These are phyloP conservation scores for Mycena indigotica DNA, from an alignment of 768 basidiomycete species.

Conservation along the genomic window DNA sequence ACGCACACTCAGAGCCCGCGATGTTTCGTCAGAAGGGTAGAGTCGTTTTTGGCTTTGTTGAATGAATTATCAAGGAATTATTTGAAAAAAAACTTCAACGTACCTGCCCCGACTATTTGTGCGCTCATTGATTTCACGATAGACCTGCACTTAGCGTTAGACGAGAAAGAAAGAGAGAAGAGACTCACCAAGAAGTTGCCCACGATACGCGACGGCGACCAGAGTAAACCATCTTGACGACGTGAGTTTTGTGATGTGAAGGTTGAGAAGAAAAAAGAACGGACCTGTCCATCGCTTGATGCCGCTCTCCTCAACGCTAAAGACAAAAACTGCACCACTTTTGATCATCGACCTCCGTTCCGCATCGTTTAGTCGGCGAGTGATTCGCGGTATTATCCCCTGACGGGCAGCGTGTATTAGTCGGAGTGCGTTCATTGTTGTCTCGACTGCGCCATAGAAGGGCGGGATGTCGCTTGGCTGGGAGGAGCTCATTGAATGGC, in stretches of 20 bases:
- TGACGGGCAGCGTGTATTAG: constrained; percentile 70
- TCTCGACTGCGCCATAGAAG: constrained; percentile 80
- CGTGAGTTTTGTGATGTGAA: constrained; percentile 12
- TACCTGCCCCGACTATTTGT: constrained; percentile 51
- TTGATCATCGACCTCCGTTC: constrained; percentile 69
- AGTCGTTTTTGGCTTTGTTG: constrained; percentile 45
- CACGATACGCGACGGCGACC: constrained; percentile 84
- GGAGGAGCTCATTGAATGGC: constrained; percentile 44
- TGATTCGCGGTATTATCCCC: constrained; percentile 79
- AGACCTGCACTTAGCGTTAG: constrained; percentile 52
- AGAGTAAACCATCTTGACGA: constrained; percentile 58
- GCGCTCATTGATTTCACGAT: constrained; percentile 77
- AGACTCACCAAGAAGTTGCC: constrained; percentile 77
- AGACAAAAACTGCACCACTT: constrained; percentile 78
- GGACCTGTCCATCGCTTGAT: constrained; percentile 85
- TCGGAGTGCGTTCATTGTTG: constrained; percentile 78
- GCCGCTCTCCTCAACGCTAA: constrained; percentile 85
- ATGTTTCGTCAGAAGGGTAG: constrained; percentile 52
- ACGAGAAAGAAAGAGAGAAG: not conserved
- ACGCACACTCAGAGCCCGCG: constrained; percentile 38
- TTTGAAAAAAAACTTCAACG: not conserved
- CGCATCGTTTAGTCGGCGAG: constrained; percentile 81
- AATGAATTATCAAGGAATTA: not conserved
- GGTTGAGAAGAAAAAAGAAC: constrained; percentile 8
- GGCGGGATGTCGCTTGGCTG: constrained; percentile 56